Evolutionary conservation across 2,329 filamentous ascomycete species (phyloP).

Genomic region (Exophiala lecanii-corni): DNA sequence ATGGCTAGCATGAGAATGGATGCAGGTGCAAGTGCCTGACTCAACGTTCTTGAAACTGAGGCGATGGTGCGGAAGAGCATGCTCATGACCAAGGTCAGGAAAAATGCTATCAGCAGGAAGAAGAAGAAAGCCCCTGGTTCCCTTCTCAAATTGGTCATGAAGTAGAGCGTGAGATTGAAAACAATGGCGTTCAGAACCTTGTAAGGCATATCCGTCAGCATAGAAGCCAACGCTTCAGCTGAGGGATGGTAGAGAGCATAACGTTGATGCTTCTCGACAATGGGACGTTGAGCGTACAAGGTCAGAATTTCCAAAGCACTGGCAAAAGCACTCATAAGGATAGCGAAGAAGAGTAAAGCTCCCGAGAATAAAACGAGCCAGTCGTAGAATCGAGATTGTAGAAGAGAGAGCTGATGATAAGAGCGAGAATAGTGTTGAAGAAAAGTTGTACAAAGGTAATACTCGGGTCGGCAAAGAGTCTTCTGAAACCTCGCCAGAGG

Average conservation of each 20-base stretch:
- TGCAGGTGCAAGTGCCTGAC: conserved; percentile 57
- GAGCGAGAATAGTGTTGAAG: conserved; percentile 53
- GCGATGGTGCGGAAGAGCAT: conserved; percentile 60
- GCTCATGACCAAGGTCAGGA: conserved; percentile 52
- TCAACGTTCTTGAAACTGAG: conserved; percentile 62
- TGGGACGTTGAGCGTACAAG: conserved; percentile 82
- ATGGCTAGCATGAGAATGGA: conserved; percentile 52
- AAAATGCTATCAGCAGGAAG: conserved; percentile 67
- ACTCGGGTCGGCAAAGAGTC: conserved; percentile 60
- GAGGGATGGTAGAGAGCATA: conserved; percentile 89
- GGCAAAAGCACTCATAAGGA: conserved; percentile 59
- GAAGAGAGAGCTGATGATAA: conserved; percentile 64
- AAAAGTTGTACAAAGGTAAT: conserved; percentile 61
- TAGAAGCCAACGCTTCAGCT: conserved; percentile 80
- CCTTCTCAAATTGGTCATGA: conserved; percentile 76
- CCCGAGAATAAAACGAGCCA: conserved; percentile 60
- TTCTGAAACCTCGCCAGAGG: conserved; percentile 59
- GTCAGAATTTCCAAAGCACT: conserved; percentile 65
- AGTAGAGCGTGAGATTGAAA: conserved; percentile 80
- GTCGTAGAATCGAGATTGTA: conserved; percentile 58
- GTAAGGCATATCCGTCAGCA: conserved; percentile 80
- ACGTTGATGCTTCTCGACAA: conserved; percentile 82
- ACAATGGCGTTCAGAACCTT: conserved; percentile 69
- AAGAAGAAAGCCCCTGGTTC: conserved; percentile 77
- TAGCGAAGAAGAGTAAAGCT: conserved; percentile 60